Evolutionary conservation across 192 early-diverging fungal genomes (phyloP).

Genomic region (Gorgonomyces haynaldii): DNA sequence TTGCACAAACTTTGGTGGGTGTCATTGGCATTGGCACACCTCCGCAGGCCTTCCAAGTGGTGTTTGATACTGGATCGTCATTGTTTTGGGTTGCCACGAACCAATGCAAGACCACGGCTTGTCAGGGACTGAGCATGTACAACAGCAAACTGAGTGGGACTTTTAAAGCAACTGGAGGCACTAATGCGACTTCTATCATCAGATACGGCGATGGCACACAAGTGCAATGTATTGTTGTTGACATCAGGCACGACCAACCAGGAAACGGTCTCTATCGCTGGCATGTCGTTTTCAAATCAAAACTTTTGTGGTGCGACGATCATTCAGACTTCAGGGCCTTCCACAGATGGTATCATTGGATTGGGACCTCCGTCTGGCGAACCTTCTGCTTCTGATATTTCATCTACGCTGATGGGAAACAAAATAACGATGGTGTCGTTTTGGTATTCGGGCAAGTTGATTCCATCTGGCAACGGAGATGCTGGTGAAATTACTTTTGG

Average conservation of each 20-base stretch:
- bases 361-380: constrained; percentile 4
- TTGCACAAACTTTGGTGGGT: not conserved
- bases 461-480: not conserved
- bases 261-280: constrained; percentile 2
- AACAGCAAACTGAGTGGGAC: too few species aligned
- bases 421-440: not conserved
- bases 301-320: not conserved
- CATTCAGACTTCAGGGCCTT: not conserved
- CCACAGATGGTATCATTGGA: constrained; percentile 7
- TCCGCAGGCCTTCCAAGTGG: not conserved
- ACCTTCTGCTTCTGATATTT: not conserved
- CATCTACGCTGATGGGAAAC: not conserved
- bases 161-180: too few species aligned
- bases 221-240: constrained; percentile 1
- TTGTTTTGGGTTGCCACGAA: constrained; percentile 5
- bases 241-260: not conserved
- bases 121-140: not conserved
- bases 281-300: not conserved
- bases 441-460: not conserved
- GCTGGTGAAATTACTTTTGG: constrained; percentile 4
- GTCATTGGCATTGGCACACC: not conserved
- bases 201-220: constrained; percentile 9
- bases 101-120: not conserved
- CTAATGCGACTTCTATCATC: too few species aligned
- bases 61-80: constrained; percentile 7